A percentile compares a stretch with the other conserved stretches of the same genome.
Conservation (phyloP, 106 monocot species). For the Apostasia shenzhenica region DNA sequence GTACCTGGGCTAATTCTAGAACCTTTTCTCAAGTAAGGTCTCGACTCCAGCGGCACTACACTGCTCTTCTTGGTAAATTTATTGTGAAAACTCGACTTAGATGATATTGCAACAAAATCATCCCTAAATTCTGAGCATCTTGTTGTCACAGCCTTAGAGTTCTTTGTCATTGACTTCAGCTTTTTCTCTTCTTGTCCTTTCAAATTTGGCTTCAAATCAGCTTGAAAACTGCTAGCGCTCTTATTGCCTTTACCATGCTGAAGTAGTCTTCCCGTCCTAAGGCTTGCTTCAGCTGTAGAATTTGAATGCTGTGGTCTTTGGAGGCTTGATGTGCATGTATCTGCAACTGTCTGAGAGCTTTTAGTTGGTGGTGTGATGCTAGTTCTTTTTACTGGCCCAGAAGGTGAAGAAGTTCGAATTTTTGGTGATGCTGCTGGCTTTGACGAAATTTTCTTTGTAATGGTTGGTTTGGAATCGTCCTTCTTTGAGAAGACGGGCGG, state of each 20-base stretch:
- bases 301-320: conserved; percentile 36
- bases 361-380: conserved; percentile 34
- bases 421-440: conserved; percentile 33
- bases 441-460: conserved; percentile 44
- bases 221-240: conserved; percentile 18
- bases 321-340: conserved; percentile 15
- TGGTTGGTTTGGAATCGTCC: conserved; percentile 38
- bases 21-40: conserved; percentile 57
- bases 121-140: conserved; percentile 22
- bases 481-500: conserved; percentile 63
- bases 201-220: conserved; percentile 25
- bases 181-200: conserved; percentile 46
- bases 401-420: conserved; percentile 26
- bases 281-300: conserved; percentile 23
- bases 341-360: conserved; percentile 25
- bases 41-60: conserved; percentile 87
- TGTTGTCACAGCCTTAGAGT: conserved; percentile 30
- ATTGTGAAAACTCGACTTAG: conserved; percentile 62
- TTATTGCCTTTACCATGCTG: conserved; percentile 25
- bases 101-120: conserved; percentile 23
- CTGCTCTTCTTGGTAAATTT: conserved; percentile 81
- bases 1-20: conserved; percentile 28
- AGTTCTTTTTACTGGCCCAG: conserved; percentile 31
- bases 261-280: conserved; percentile 24
- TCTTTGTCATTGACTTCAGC: conserved; percentile 22